phyloP scores from a whole-genome alignment of 306 rosid genomes.

The Cucurbita moschata region DNA sequence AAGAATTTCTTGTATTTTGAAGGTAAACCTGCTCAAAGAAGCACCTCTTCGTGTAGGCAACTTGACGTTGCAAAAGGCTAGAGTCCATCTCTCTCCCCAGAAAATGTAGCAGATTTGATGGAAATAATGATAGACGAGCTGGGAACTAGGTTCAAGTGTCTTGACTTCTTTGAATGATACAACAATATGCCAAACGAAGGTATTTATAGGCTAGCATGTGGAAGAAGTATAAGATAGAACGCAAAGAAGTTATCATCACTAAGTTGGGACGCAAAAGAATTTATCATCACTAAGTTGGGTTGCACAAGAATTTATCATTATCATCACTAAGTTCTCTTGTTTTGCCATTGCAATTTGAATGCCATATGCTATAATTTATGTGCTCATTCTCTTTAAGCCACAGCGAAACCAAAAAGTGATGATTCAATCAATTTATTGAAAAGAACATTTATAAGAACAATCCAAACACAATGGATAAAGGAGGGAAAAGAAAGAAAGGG shows the following conservation, averaged over 20 bases:
- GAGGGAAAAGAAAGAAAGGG: neutral
- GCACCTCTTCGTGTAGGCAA: constrained; percentile 29
- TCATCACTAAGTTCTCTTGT: neutral
- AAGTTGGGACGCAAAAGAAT: neutral
- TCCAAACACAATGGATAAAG: neutral
- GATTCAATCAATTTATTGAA: neutral
- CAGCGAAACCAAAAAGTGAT: neutral
- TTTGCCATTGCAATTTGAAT: neutral
- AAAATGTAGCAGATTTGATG: neutral
- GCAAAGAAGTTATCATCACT: neutral
- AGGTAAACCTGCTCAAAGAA: constrained; percentile 50
- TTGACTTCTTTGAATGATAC: neutral
- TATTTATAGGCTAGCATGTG: constrained; percentile 3
- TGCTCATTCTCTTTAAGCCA: neutral
- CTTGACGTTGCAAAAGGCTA: constrained; percentile 35
- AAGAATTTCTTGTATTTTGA: neutral
- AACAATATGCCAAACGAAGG: neutral
- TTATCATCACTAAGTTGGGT: neutral
- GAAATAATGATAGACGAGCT: neutral
- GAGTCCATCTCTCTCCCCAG: constrained; percentile 28
- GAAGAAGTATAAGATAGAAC: neutral
- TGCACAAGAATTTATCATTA: neutral
- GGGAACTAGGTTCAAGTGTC: neutral
- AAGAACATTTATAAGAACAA: neutral
- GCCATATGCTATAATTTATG: neutral